These are phyloP conservation scores for Penicillium pancosmium DNA, from an alignment of 495 filamentous ascomycete species.

Conservation along the genomic window DNA sequence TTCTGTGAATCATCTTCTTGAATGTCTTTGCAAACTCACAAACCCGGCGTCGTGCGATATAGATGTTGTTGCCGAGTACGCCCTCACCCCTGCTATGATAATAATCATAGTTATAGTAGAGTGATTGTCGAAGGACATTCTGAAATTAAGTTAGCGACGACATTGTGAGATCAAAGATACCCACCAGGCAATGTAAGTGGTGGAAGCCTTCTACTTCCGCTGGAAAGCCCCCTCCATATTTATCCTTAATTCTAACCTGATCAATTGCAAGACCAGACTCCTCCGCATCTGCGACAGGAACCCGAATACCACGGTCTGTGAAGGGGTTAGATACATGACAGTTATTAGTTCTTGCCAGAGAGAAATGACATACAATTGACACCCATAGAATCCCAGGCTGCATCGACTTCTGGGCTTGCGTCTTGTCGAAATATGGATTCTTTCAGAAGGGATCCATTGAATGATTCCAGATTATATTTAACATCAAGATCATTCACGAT, in stretches of 20 bases:
- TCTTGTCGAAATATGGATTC: slow-evolving; percentile 55
- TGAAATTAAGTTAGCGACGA: slow-evolving; percentile 7
- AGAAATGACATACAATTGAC: slow-evolving; percentile 43
- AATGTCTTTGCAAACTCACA: slow-evolving; percentile 29
- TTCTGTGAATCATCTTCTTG: neutral
- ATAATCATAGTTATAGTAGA: slow-evolving; percentile 60
- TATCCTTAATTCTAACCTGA: slow-evolving; percentile 53
- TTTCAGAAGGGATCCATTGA: slow-evolving; percentile 56
- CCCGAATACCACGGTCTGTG: slow-evolving; percentile 41
- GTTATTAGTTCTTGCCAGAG: neutral
- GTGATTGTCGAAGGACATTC: slow-evolving; percentile 57
- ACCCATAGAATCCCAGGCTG: slow-evolving; percentile 58
- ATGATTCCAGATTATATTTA: slow-evolving; percentile 33
- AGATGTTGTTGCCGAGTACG: slow-evolving; percentile 52
- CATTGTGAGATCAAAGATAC: neutral
- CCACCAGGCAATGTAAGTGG: slow-evolving; percentile 59
- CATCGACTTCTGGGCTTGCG: slow-evolving; percentile 57
- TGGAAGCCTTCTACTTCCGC: slow-evolving; percentile 60
- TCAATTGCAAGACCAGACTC: slow-evolving; percentile 43
- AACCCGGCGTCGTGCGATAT: slow-evolving; percentile 52
- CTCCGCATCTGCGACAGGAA: slow-evolving; percentile 40
- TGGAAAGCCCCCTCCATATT: slow-evolving; percentile 56
- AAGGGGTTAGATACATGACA: neutral
- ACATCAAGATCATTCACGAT: slow-evolving; percentile 36
- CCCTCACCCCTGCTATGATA: slow-evolving; percentile 50